A percentile compares a stretch with the other conserved stretches of the same genome.
Evolutionary conservation across 1,139 yeast species (phyloP).

Genomic region (Candida sojae): DNA sequence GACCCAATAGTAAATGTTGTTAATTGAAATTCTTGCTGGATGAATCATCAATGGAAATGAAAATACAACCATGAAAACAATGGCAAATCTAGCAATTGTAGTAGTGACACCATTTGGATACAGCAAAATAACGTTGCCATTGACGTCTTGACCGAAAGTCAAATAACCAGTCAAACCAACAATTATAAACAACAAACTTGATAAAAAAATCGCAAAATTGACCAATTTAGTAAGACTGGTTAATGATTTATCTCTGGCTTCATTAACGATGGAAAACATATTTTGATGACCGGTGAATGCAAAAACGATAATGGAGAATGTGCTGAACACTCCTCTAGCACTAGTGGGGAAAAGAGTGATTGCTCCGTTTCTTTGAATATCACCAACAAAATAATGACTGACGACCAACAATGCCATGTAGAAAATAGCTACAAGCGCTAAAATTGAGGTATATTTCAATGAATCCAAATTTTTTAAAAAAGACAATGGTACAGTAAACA

Average conservation of each 20-base stretch:
- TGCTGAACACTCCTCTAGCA: slow-evolving; percentile 63
- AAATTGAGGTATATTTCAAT: slow-evolving; percentile 43
- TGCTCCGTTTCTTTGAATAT: slow-evolving; percentile 56
- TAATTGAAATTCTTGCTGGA: slow-evolving; percentile 85
- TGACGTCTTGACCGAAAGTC: slow-evolving; percentile 45
- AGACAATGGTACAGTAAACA: slow-evolving; percentile 43
- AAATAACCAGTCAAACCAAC: slow-evolving; percentile 49
- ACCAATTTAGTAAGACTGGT: slow-evolving; percentile 54
- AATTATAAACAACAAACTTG: slow-evolving; percentile 34
- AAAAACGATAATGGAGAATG: slow-evolving; percentile 49
- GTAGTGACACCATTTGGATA: slow-evolving; percentile 54
- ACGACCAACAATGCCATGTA: slow-evolving; percentile 43
- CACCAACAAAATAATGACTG: slow-evolving; percentile 34
- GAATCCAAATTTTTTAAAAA: slow-evolving; percentile 47
- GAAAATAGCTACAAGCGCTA: slow-evolving; percentile 42
- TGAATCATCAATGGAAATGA: slow-evolving; percentile 93
- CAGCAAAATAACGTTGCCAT: slow-evolving; percentile 79
- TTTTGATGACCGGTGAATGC: slow-evolving; percentile 54
- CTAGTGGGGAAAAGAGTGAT: slow-evolving; percentile 60
- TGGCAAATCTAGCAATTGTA: slow-evolving; percentile 60
- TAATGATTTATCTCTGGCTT: slow-evolving; percentile 56
- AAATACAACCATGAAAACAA: slow-evolving; percentile 80
- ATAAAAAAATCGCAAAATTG: slow-evolving; percentile 48
- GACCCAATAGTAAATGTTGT: slow-evolving; percentile 68
- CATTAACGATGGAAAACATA: slow-evolving; percentile 52